Base-by-base conservation (phyloP, 78 protist genomes). In the Dictyostelium intermedium region DNA sequence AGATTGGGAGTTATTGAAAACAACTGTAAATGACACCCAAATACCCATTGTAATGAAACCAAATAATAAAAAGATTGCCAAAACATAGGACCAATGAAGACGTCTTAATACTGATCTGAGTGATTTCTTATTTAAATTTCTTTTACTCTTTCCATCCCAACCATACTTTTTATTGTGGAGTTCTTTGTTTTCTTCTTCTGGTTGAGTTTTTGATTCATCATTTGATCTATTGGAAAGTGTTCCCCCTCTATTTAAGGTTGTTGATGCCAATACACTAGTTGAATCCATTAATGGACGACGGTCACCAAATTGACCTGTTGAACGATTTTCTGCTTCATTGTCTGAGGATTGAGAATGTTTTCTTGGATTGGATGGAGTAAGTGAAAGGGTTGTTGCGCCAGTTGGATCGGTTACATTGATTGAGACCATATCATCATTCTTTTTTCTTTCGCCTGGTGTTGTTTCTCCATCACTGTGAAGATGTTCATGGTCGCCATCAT, bases 101-200 rank as follows among this genome's bases (percentile, higher is more conserved):
- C 87, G 45, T 7, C 80, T 14, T 25, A 89, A 37, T 6, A 77
- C 60, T n/a, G 45, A 34, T 69, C 72, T 78, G 2, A 89, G 25
- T 6, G 87, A 56, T 43, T 70, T 60, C 87, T 89, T 89, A 50
- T 89, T 89, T 69, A 89, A 30, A 50, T 89, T 89, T 70, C 94
- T 60, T 61, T 89, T 89, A 56, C 53, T 80, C 25, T 37, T 30
- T 16, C 94, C 94, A 80, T 89, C 94, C 94, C 94, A 89, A n/a
- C 66, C 82, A 50, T 66, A 66, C 41, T 66, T 34, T 6, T 9
- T 9, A 18, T 66, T 61, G 14, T 14, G 79, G 5, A 16, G 25
- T 14, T 72, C 25, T n/a, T 41, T 41, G 77, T n/a, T n/a, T n/a
- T n/a, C n/a, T n/a, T n/a, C n/a, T n/a, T n/a, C n/a, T n/a, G n/a